A percentile compares a stretch with the other conserved stretches of the same genome.
Conservation (phyloP, 352 stramenopile species). For the Paralagenidium karlingii region DNA sequence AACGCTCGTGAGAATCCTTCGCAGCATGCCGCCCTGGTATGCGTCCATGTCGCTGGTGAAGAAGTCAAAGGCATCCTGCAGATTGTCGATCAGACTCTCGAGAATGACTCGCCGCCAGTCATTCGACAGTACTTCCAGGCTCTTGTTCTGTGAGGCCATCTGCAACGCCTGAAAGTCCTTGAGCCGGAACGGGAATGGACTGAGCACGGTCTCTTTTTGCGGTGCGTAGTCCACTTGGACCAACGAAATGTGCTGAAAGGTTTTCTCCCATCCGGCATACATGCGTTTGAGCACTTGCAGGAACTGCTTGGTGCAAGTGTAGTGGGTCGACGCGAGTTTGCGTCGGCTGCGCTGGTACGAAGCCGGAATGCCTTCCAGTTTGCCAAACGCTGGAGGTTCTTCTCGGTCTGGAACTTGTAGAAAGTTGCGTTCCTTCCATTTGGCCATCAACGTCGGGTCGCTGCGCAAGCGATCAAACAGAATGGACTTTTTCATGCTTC, state of each 20-base stretch:
- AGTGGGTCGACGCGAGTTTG: slow-evolving; percentile 37
- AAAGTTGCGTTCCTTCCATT: slow-evolving; percentile 64
- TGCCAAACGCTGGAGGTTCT: slow-evolving; percentile 30
- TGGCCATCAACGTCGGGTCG: slow-evolving; percentile 36
- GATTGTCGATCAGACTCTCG: slow-evolving; percentile 89
- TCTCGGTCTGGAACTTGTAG: slow-evolving; percentile 13
- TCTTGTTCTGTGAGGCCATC: slow-evolving; percentile 59
- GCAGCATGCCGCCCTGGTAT: slow-evolving; percentile 45
- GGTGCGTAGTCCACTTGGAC: slow-evolving; percentile 45
- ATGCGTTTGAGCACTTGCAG: slow-evolving; percentile 77
- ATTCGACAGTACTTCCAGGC: slow-evolving; percentile 53
- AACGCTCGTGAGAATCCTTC: slow-evolving; percentile 71
- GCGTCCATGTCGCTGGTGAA: slow-evolving; percentile 70
- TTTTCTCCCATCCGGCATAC: slow-evolving; percentile 85
- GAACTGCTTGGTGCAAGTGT: slow-evolving; percentile 44
- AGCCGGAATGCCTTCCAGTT: slow-evolving; percentile 64
- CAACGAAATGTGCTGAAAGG: slow-evolving; percentile 59
- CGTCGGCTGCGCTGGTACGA: slow-evolving; percentile 43
- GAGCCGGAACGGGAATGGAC: slow-evolving; percentile 60
- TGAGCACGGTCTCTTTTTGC: background rate
- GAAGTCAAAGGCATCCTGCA: slow-evolving; percentile 90
- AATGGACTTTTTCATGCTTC: slow-evolving; percentile 88
- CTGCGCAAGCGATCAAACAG: slow-evolving; percentile 44
- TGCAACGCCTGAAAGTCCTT: slow-evolving; percentile 78
- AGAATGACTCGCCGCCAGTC: slow-evolving; percentile 85